Conservation (phyloP, 2,329 filamentous ascomycete species). For the Colletotrichum tamarilloi region DNA sequence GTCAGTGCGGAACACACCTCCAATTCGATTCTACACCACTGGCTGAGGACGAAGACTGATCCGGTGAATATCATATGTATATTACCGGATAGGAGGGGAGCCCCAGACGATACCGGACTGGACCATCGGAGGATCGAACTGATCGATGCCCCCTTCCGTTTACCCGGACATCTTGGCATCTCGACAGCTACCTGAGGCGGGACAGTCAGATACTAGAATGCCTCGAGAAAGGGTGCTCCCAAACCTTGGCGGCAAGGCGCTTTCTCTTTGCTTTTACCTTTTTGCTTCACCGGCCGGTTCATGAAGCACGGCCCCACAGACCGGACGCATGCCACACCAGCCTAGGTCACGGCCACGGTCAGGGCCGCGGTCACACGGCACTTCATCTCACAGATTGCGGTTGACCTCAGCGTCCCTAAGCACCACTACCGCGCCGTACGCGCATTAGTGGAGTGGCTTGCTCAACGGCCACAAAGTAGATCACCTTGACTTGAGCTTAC, state of each 20-base stretch:
- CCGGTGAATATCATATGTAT: too few relatives aligned
- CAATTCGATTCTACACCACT: too few relatives aligned
- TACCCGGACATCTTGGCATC: not conserved
- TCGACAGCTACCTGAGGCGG: not conserved
- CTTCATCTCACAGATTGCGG: not conserved
- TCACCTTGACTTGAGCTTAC: not conserved
- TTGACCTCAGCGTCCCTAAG: not conserved
- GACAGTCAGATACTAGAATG: not conserved
- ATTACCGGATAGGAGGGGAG: not conserved
- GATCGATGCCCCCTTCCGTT: not conserved
- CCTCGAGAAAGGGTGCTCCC: not conserved
- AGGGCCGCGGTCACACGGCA: not conserved
- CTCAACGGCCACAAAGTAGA: not conserved
- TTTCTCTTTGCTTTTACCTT: not conserved
- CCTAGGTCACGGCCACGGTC: not conserved
- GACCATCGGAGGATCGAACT: slow-evolving; percentile 19
- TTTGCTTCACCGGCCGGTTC: not conserved
- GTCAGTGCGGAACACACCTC: too few relatives aligned
- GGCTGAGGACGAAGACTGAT: too few relatives aligned
- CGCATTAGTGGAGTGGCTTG: not conserved
- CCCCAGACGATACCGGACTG: slow-evolving; percentile 12
- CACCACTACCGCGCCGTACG: not conserved
- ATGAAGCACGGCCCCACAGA: not conserved
- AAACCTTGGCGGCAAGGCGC: not conserved
- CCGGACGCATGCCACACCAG: not conserved